These are phyloP conservation scores for Aspergillus sclerotioniger DNA, from an alignment of 495 filamentous ascomycete species.

Conservation along the genomic window DNA sequence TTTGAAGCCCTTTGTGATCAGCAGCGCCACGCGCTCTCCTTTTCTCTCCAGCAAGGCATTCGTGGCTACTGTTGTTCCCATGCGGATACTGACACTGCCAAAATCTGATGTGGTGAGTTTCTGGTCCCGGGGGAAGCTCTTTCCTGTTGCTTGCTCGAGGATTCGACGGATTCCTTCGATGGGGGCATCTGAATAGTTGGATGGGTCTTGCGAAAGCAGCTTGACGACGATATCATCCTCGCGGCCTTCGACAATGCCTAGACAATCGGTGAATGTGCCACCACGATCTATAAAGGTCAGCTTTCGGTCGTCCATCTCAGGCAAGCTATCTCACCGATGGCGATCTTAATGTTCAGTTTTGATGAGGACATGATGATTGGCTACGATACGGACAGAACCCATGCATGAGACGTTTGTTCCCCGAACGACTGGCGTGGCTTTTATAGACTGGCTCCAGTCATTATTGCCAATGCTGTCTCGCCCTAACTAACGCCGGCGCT, in stretches of 20 bases:
- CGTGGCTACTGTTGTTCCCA: conserved; percentile 85
- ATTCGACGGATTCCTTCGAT: conserved; percentile 82
- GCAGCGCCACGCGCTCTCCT: conserved; percentile 80
- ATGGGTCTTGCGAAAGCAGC: conserved; percentile 73
- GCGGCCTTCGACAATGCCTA: conserved; percentile 17
- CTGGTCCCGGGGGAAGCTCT: not conserved
- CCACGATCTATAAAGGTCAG: too few species aligned
- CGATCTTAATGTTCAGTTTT: too few species aligned
- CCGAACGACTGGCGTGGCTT: too few species aligned
- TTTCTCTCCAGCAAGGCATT: conserved; percentile 86
- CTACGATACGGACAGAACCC: too few species aligned
- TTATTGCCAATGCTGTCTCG: too few species aligned
- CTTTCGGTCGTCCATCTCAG: too few species aligned
- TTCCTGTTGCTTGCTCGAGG: conserved; percentile 34
- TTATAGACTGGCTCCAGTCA: too few species aligned
- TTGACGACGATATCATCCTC: conserved; percentile 68
- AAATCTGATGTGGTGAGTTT: conserved; percentile 58
- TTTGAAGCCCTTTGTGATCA: conserved; percentile 85
- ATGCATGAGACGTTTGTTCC: too few species aligned
- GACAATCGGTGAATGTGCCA: too few species aligned
- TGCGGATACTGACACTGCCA: conserved; percentile 38
- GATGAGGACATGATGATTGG: too few species aligned
- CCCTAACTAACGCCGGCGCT: too few species aligned
- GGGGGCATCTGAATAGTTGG: conserved; percentile 76
- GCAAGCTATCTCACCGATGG: too few species aligned